A percentile compares a stretch with the other conserved stretches of the same genome.
Conservation (phyloP, 352 stramenopile genomes). For the Globisporangium recalcitrans region DNA sequence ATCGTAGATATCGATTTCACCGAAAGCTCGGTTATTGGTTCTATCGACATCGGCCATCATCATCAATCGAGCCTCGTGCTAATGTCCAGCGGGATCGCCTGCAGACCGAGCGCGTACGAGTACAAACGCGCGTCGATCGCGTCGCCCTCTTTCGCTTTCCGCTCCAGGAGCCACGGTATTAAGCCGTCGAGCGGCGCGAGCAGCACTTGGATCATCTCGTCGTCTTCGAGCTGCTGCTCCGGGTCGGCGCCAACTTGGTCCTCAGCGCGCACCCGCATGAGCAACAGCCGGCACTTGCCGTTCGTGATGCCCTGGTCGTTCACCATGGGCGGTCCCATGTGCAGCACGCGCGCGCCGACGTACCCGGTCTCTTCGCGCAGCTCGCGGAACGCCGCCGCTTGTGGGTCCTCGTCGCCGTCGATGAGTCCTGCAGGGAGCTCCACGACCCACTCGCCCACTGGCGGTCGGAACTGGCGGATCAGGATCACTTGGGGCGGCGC, state of each 20-base stretch:
- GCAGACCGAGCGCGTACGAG: slow-evolving; percentile 12
- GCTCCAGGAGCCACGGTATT: slow-evolving; percentile 43
- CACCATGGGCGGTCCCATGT: slow-evolving; percentile 72
- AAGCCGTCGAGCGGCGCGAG: slow-evolving; percentile 53
- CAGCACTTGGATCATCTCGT: slow-evolving; percentile 73
- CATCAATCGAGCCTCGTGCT: neutral
- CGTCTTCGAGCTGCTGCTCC: slow-evolving; percentile 49
- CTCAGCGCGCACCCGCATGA: slow-evolving; percentile 49
- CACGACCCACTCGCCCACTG: slow-evolving; percentile 79
- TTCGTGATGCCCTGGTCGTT: slow-evolving; percentile 81
- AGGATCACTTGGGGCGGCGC: slow-evolving; percentile 49
- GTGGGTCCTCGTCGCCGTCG: slow-evolving; percentile 71
- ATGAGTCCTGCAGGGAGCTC: slow-evolving; percentile 91
- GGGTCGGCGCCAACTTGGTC: slow-evolving; percentile 21
- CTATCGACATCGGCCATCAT: too few species aligned
- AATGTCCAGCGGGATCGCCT: slow-evolving; percentile 12
- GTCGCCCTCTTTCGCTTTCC: slow-evolving; percentile 3
- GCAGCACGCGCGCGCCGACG: slow-evolving; percentile 15
- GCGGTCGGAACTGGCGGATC: slow-evolving; percentile 90
- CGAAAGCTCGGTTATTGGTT: neutral
- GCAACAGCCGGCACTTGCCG: slow-evolving; percentile 57
- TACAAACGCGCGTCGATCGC: slow-evolving; percentile 14
- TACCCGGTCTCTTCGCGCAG: slow-evolving; percentile 90
- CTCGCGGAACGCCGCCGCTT: slow-evolving; percentile 73
- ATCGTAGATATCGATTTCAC: too few species aligned